Conservation (phyloP, 371 early-diverging fungal species). For the Mortierella polycephala region DNA sequence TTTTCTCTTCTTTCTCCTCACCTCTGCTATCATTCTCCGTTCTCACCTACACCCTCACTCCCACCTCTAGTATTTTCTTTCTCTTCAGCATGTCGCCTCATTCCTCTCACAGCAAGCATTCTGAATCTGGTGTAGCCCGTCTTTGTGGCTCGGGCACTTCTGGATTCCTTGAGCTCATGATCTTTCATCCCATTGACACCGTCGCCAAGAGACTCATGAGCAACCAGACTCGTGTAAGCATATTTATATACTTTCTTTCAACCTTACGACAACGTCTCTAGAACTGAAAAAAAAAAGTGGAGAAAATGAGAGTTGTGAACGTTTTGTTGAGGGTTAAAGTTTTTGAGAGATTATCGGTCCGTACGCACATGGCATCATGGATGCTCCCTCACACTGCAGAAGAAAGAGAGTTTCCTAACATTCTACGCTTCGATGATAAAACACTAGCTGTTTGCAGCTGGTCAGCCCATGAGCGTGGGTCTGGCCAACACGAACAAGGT, state of each 20-base stretch:
- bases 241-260: neutral
- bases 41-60: constrained; percentile 12
- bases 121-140: constrained; percentile 86
- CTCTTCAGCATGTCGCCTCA: constrained; percentile 65
- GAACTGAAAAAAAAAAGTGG: neutral
- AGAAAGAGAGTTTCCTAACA: neutral
- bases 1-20: constrained; percentile 12
- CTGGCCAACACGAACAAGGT: constrained; percentile 49
- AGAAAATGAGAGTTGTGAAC: neutral
- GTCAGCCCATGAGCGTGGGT: constrained; percentile 30
- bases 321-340: neutral
- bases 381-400: neutral
- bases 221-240: constrained; percentile 82
- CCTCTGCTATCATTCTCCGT: constrained; percentile 4
- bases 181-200: constrained; percentile 98
- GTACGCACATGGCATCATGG: neutral
- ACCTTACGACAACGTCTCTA: neutral
- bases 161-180: constrained; percentile 92
- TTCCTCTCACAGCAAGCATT: constrained; percentile 66
- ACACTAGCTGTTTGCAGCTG: constrained; percentile 35
- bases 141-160: constrained; percentile 92
- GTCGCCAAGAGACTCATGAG: constrained; percentile 98
- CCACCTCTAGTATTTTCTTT: constrained; percentile 6
- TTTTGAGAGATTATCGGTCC: no score
- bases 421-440: neutral